Conservation (phyloP, 768 basidiomycete species). For the Tephrocybe sp. region DNA sequence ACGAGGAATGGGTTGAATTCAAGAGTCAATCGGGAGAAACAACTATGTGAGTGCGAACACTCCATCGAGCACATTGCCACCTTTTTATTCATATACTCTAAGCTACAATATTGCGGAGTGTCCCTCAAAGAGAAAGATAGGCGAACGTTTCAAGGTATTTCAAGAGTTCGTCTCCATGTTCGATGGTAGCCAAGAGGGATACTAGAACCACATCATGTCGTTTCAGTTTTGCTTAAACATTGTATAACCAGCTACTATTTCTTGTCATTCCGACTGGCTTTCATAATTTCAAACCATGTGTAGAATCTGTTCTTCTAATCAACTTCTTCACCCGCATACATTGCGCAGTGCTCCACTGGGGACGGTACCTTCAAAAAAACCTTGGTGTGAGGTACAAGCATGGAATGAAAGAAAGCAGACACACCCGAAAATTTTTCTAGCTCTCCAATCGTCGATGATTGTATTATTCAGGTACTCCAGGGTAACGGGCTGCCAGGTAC, state of each 20-base stretch:
- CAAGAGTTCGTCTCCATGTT: conserved; percentile 42
- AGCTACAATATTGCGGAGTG: conserved; percentile 37
- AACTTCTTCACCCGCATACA: conserved; percentile 32
- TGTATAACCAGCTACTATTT: neutral
- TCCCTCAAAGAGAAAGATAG: conserved; percentile 28
- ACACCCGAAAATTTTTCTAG: conserved; percentile 30
- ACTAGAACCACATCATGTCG: neutral
- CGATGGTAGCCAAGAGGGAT: conserved; percentile 23
- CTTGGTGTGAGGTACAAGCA: neutral
- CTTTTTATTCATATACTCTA: neutral
- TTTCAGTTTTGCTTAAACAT: neutral
- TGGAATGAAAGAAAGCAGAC: conserved; percentile 2
- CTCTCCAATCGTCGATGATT: conserved; percentile 33
- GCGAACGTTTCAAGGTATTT: conserved; percentile 42
- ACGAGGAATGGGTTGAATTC: conserved; percentile 41
- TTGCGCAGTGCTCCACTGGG: conserved; percentile 31
- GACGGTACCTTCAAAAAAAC: conserved; percentile 26
- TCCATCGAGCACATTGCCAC: neutral
- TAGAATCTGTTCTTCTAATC: conserved; percentile 22
- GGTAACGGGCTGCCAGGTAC: conserved; percentile 31
- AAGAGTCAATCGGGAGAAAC: conserved; percentile 25
- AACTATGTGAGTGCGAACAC: conserved; percentile 24
- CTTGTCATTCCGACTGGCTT: no score
- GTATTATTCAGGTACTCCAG: conserved; percentile 29
- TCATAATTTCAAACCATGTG: conserved; percentile 22